Conservation (phyloP, 805 yeast genomes). For the Starmera quercuum region DNA sequence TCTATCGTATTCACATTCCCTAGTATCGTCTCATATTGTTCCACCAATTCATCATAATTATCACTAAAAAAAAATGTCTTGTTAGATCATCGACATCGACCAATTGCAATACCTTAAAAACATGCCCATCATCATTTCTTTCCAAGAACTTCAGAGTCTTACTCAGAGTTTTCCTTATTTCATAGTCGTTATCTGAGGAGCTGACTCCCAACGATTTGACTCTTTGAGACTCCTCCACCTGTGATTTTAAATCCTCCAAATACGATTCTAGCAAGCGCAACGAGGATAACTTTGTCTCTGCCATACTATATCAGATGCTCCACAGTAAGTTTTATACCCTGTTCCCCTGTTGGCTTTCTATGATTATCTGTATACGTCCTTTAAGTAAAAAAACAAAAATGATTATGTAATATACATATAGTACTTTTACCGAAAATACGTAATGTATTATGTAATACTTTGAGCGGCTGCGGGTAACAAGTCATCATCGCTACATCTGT, state of each 20-base stretch:
- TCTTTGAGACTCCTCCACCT: conserved; percentile 16
- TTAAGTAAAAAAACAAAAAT: no score
- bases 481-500: no score
- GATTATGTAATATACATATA: no score
- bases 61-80: conserved; percentile 6
- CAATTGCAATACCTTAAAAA: background rate
- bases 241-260: conserved; percentile 16
- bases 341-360: no score
- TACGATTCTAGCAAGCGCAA: conserved; percentile 19
- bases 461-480: no score
- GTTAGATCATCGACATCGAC: background rate
- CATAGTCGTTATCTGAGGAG: conserved; percentile 14
- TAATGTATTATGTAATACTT: no score
- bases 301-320: no score
- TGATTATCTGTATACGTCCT: no score
- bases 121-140: conserved; percentile 20
- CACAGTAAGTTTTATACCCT: no score
- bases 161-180: conserved; percentile 12
- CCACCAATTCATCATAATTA: conserved; percentile 19
- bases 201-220: conserved; percentile 8
- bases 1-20: conserved; percentile 8
- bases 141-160: conserved; percentile 17
- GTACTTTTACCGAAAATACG: no score
- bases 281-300: conserved; percentile 13
- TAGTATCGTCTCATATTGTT: conserved; percentile 8